These are phyloP conservation scores for Aureobasidium sp. DNA, from an alignment of 2,329 filamentous ascomycete genomes.

Conservation along the genomic window DNA sequence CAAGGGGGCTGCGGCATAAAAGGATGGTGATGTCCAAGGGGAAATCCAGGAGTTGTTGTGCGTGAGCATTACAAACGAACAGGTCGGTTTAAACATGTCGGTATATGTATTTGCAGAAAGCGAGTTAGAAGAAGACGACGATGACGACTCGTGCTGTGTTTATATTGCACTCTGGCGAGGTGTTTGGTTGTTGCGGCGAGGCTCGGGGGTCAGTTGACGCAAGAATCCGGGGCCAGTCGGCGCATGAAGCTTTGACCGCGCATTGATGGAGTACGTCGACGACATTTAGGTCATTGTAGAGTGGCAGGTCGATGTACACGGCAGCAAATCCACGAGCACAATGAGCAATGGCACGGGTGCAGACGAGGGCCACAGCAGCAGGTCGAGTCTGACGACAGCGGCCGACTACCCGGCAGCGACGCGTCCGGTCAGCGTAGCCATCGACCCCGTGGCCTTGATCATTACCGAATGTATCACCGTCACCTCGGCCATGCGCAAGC, in stretches of 20 bases:
- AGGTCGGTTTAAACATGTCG: neutral
- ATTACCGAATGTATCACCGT: slow-evolving; percentile 99
- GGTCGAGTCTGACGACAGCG: neutral
- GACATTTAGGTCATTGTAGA: neutral
- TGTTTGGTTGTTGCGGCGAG: neutral
- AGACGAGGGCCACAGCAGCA: neutral
- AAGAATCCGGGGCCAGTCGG: neutral
- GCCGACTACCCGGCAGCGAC: neutral
- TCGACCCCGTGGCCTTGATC: slow-evolving; percentile 51
- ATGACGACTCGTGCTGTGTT: neutral
- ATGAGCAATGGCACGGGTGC: slow-evolving; percentile 10
- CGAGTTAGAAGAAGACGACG: neutral
- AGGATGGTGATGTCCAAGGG: neutral
- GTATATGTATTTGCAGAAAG: slow-evolving; percentile 11
- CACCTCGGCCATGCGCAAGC: slow-evolving; percentile 95
- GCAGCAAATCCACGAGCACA: neutral
- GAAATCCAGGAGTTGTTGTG: neutral
- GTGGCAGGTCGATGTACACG: neutral
- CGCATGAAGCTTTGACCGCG: slow-evolving; percentile 8
- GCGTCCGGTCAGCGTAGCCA: slow-evolving; percentile 25
- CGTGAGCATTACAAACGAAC: neutral
- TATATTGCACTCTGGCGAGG: neutral
- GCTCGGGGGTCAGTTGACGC: neutral
- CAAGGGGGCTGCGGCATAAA: neutral
- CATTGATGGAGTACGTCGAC: neutral